A percentile compares a stretch with the other conserved stretches of the same genome.
These are phyloP conservation scores for Blumeria hordei DNA, from an alignment of 2,329 filamentous ascomycete species.

Conservation along the genomic window DNA sequence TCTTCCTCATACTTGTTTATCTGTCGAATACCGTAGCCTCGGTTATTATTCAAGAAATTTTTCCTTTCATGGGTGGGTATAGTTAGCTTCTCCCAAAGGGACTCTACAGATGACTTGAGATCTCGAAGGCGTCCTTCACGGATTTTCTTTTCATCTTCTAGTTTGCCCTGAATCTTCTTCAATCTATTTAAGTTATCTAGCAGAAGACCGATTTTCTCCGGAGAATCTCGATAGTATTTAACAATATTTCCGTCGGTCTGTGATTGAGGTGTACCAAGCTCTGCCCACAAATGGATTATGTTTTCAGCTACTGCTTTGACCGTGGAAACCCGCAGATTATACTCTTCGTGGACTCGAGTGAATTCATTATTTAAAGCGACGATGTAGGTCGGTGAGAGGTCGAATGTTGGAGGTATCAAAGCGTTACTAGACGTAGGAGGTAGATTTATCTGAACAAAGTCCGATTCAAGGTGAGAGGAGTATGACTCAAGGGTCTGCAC, in stretches of 20 bases:
- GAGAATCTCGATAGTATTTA: slow-evolving; percentile 68
- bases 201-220: slow-evolving; percentile 83
- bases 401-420: slow-evolving; percentile 59
- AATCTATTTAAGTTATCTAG: slow-evolving; percentile 61
- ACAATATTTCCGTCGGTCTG: slow-evolving; percentile 77
- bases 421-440: slow-evolving; percentile 61
- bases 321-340: slow-evolving; percentile 53
- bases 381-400: slow-evolving; percentile 78
- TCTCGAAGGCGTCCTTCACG: slow-evolving; percentile 57
- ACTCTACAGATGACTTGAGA: slow-evolving; percentile 53
- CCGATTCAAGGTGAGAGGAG: slow-evolving; percentile 77
- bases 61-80: slow-evolving; percentile 66
- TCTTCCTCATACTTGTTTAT: slow-evolving; percentile 96
- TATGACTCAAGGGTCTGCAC: slow-evolving; percentile 87
- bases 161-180: slow-evolving; percentile 50
- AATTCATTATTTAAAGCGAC: slow-evolving; percentile 75
- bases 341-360: slow-evolving; percentile 87
- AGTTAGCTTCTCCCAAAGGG: slow-evolving; percentile 69
- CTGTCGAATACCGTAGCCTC: slow-evolving; percentile 70
- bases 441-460: slow-evolving; percentile 64
- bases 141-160: slow-evolving; percentile 68
- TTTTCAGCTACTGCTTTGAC: slow-evolving; percentile 58
- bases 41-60: slow-evolving; percentile 63
- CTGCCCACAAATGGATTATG: slow-evolving; percentile 86
- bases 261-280: slow-evolving; percentile 78